Evolutionary conservation across 768 basidiomycete genomes (phyloP).

Genomic region (Lentinula detonsa): DNA sequence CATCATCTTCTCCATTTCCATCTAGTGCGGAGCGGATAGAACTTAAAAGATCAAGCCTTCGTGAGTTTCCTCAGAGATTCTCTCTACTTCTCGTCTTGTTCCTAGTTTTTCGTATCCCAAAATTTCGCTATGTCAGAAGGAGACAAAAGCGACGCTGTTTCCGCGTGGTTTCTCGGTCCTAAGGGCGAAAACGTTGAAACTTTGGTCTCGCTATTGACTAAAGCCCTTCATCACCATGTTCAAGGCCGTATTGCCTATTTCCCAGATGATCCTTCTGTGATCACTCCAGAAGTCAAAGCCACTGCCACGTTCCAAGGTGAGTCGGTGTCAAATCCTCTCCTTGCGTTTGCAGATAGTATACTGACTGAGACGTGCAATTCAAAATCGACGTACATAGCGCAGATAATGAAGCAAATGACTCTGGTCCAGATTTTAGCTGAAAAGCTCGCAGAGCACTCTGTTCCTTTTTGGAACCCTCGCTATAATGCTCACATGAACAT

Average conservation of each 20-base stretch:
- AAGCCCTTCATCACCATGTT: background rate
- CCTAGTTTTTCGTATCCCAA: background rate
- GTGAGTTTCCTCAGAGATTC: background rate
- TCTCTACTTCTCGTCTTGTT: background rate
- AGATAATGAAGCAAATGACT: background rate
- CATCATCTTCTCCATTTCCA: background rate
- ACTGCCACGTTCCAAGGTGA: background rate
- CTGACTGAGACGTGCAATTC: no score
- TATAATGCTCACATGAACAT: background rate
- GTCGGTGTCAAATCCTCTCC: background rate
- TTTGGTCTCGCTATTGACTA: background rate
- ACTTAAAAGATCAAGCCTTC: background rate
- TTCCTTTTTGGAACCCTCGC: background rate
- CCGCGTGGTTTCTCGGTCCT: slow-evolving; percentile 2
- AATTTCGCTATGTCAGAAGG: background rate
- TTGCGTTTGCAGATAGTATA: no score
- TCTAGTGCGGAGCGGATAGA: background rate
- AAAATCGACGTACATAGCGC: background rate
- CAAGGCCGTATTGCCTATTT: background rate
- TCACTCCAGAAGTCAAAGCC: background rate
- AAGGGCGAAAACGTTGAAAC: background rate
- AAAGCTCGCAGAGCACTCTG: background rate
- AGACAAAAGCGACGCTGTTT: background rate
- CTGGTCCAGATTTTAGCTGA: background rate
- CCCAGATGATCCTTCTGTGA: background rate